phyloP scores from a whole-genome alignment of 1,284 basidiomycete species.

The Athelia sp. region DNA sequence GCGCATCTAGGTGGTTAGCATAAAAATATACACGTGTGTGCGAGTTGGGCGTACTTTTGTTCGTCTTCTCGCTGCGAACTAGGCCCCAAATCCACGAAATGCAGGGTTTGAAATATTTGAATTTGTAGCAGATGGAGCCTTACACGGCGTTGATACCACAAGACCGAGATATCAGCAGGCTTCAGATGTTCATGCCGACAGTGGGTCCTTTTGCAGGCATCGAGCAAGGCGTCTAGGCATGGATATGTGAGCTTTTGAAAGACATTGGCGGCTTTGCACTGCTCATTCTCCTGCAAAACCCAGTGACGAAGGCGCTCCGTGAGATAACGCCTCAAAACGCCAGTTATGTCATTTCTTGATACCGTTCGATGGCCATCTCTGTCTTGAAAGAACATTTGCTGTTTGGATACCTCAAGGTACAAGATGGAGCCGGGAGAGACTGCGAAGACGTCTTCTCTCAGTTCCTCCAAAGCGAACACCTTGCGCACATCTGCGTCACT shows the following conservation, averaged over 20 bases:
- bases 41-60: slow-evolving; percentile 4
- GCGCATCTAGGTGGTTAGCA: neutral
- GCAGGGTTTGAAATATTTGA: slow-evolving; percentile 32
- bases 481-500: slow-evolving; percentile 17
- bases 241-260: slow-evolving; percentile 26
- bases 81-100: slow-evolving; percentile 15
- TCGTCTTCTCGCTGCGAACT: slow-evolving; percentile 5
- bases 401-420: slow-evolving; percentile 9
- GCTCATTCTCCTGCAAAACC: slow-evolving; percentile 29
- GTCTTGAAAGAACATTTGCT: neutral
- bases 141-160: slow-evolving; percentile 34
- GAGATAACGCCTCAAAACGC: slow-evolving; percentile 18
- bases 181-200: slow-evolving; percentile 36
- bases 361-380: slow-evolving; percentile 10
- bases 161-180: slow-evolving; percentile 16
- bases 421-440: slow-evolving; percentile 18
- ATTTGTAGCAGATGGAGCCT: slow-evolving; percentile 44
- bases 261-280: slow-evolving; percentile 27
- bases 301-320: slow-evolving; percentile 20
- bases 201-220: slow-evolving; percentile 26
- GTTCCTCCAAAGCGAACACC: slow-evolving; percentile 33
- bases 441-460: slow-evolving; percentile 14
- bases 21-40: neutral
- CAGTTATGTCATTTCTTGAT: slow-evolving; percentile 11
- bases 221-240: slow-evolving; percentile 26